A percentile compares a stretch with the other conserved stretches of the same genome.
These are phyloP conservation scores for Protostelium mycophagum DNA, from an alignment of 78 protist genomes.

Conservation along the genomic window DNA sequence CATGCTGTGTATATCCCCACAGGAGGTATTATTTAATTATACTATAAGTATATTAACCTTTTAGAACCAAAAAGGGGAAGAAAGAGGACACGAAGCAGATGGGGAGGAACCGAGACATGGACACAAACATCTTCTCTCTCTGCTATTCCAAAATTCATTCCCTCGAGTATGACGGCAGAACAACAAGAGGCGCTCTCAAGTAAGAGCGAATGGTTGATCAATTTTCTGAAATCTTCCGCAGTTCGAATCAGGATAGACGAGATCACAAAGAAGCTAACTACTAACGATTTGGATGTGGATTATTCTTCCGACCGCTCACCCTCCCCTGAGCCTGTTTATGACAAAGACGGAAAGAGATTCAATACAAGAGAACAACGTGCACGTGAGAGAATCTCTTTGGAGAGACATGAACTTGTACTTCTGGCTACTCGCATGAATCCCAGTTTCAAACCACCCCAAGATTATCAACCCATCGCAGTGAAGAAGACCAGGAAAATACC, in stretches of 20 bases:
- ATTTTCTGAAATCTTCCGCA: neutral
- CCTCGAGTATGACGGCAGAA: neutral
- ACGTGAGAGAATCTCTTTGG: conserved; percentile 43
- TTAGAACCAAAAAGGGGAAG: neutral
- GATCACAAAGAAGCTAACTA: conserved; percentile 38
- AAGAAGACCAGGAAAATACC: conserved; percentile 63
- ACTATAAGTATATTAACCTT: neutral
- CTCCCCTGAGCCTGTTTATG: conserved; percentile 81
- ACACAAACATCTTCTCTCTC: neutral
- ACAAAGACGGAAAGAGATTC: conserved; percentile 72
- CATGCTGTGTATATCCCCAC: neutral
- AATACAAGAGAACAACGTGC: conserved; percentile 81
- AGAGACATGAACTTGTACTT: conserved; percentile 54
- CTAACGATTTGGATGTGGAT: conserved; percentile 23
- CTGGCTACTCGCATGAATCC: conserved; percentile 26
- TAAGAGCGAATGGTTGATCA: neutral
- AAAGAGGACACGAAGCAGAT: neutral
- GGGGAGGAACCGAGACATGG: neutral
- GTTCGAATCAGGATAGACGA: conserved; percentile 53
- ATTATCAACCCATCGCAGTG: conserved; percentile 48
- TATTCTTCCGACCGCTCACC: conserved; percentile 62
- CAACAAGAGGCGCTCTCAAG: neutral
- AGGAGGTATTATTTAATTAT: neutral
- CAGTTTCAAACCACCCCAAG: conserved; percentile 64
- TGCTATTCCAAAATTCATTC: neutral